Base-by-base conservation (phyloP, 257 asterid species). In the Solanum microdontum region DNA sequence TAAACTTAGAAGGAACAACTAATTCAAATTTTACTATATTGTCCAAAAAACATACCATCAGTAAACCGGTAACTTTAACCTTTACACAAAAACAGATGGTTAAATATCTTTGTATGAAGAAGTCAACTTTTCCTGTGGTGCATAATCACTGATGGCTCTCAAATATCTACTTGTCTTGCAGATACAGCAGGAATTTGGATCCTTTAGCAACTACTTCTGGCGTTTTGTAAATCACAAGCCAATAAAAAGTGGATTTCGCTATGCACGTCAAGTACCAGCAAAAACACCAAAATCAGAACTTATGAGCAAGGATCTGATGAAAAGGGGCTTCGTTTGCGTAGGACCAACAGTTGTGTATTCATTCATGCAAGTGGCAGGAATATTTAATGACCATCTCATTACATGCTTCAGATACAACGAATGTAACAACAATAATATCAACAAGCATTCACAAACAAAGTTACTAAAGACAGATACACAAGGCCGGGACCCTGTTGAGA, bases 221-320 rank as follows among this genome's bases (percentile, higher is more conserved):
- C 91, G 91, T 36, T 96, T 92, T 68, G 93, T 96, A 43, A 90
- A 93, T 89, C 93, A 92, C 45, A 95, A 92, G 72, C 92, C 94
- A 6, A 84, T 92, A 74, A 88, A 85, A 68, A 90, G 89, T 28
- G 93, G 92, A 86, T 88, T 89, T 66, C 91, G 94, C n/a, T 90
- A 95, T 55, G 91, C 92, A 36, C 94, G 98, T 5, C 95, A 95
- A 90, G 90, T 96, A 28, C 95, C 98, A 3, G 91, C 94, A 2
- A 95, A 93, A 92, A 95, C 98, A 26, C 94, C 98, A 82, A 96
- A 96, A 92, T 91, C 99, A 4, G 99, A 94, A 55, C 88, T 90
- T 58, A 89, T 94, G 51, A 96, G 99, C 94, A 94, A 91, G 80
- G 98, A 94, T 88, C 85, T 94, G 93, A 91, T 93, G 95, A 92